These are phyloP conservation scores for Polyrhizophydium stewartii DNA, from an alignment of 371 early-diverging fungal species.

Conservation along the genomic window DNA sequence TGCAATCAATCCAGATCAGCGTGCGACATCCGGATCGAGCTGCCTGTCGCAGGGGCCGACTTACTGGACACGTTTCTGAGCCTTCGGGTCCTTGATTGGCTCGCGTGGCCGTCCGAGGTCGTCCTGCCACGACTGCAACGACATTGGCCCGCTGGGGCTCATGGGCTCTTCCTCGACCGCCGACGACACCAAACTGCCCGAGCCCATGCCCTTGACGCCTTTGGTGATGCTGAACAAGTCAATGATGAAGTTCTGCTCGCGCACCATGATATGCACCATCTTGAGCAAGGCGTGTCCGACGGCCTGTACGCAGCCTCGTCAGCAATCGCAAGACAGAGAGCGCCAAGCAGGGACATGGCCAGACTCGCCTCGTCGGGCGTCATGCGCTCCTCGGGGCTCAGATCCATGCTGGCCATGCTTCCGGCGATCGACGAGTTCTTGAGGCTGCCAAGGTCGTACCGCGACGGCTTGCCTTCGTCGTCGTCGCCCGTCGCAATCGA, in stretches of 20 bases:
- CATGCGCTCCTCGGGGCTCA: slow-evolving; percentile 46
- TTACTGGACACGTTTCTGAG: slow-evolving; percentile 48
- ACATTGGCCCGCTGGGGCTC: background rate
- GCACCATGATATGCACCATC: slow-evolving; percentile 52
- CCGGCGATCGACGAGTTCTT: background rate
- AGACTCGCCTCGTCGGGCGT: slow-evolving; percentile 47
- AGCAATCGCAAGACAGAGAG: no score
- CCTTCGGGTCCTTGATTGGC: slow-evolving; percentile 60
- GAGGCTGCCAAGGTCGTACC: background rate
- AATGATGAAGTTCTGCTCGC: slow-evolving; percentile 81
- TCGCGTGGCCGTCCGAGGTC: slow-evolving; percentile 48
- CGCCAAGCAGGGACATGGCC: background rate
- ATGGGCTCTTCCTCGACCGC: background rate
- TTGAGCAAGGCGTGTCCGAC: slow-evolving; percentile 42
- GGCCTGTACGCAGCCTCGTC: slow-evolving; percentile 9
- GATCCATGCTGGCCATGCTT: slow-evolving; percentile 32
- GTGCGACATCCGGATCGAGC: no score
- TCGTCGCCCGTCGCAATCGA: background rate
- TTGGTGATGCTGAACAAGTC: slow-evolving; percentile 65
- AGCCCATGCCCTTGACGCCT: background rate
- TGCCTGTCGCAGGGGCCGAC: background rate
- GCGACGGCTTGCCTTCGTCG: slow-evolving; percentile 7
- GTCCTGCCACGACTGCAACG: slow-evolving; percentile 29
- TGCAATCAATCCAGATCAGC: slow-evolving; percentile 23
- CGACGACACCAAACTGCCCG: background rate